These are phyloP conservation scores for Candida pseudocylindracea DNA, from an alignment of 1,139 yeast species.

Conservation along the genomic window DNA sequence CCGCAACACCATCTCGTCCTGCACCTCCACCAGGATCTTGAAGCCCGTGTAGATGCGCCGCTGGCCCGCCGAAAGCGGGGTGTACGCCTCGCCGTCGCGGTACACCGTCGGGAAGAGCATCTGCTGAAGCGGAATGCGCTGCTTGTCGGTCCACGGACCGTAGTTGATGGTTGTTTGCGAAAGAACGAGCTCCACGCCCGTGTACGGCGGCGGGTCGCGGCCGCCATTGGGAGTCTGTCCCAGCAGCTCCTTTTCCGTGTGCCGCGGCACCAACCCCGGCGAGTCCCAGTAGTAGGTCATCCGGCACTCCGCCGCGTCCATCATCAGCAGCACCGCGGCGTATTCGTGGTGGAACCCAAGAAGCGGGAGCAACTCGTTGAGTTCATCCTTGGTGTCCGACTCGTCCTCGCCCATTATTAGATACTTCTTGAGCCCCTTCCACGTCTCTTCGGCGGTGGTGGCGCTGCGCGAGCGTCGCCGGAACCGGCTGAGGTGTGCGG, in stretches of 20 bases:
- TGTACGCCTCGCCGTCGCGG: constrained; percentile 22
- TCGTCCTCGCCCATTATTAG: constrained; percentile 1
- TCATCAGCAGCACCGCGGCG: constrained; percentile 54
- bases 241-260: background rate
- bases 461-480: constrained; percentile 3
- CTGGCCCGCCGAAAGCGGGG: constrained; percentile 15
- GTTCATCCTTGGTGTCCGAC: constrained; percentile 5
- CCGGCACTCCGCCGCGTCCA: constrained; percentile 37
- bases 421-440: constrained; percentile 1
- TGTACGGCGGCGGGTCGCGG: constrained; percentile 22
- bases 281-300: constrained; percentile 45
- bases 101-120: constrained; percentile 50
- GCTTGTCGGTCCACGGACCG: constrained; percentile 95
- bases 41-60: constrained; percentile 33
- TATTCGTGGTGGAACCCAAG: constrained; percentile 32
- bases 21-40: constrained; percentile 26
- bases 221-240: constrained; percentile 4
- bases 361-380: constrained; percentile 23
- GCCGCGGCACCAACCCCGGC: constrained; percentile 35
- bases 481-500: constrained; percentile 42
- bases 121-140: constrained; percentile 41
- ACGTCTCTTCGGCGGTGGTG: background rate
- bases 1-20: constrained; percentile 47
- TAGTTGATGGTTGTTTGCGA: constrained; percentile 51
- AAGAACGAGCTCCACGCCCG: constrained; percentile 38